A percentile compares a stretch with the other conserved stretches of the same genome.
Conservation (phyloP, 83 land plant genomes). For the Picea mariana region DNA sequence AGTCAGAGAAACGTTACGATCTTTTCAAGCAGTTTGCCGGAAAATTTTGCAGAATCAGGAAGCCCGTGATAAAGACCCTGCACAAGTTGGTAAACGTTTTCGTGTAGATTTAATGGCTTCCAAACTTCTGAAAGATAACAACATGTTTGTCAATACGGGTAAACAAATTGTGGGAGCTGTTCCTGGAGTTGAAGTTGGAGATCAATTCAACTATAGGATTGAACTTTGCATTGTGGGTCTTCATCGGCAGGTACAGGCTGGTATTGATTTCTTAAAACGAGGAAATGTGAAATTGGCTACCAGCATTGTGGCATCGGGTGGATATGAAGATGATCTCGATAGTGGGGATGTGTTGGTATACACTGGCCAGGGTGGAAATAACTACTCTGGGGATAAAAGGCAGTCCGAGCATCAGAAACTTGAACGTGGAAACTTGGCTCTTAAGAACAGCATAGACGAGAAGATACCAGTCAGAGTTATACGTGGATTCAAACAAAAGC, state of each 20-base stretch:
- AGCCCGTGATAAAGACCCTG: neutral
- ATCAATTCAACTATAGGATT: slow-evolving; percentile 26
- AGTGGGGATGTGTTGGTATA: slow-evolving; percentile 33
- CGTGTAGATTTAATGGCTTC: slow-evolving; percentile 14
- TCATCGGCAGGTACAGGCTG: slow-evolving; percentile 10
- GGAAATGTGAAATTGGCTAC: slow-evolving; percentile 12
- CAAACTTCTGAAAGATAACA: slow-evolving; percentile 1
- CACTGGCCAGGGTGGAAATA: slow-evolving; percentile 45
- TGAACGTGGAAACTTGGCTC: slow-evolving; percentile 73
- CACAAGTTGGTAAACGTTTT: neutral
- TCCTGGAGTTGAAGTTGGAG: slow-evolving; percentile 38
- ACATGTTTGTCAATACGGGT: slow-evolving; percentile 4
- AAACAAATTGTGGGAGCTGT: slow-evolving; percentile 26
- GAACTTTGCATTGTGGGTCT: slow-evolving; percentile 34
- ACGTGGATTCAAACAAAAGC: slow-evolving; percentile 36
- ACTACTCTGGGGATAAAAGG: neutral
- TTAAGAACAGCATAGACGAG: slow-evolving; percentile 47
- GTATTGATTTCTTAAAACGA: neutral
- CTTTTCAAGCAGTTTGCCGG: slow-evolving; percentile 31
- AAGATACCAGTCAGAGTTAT: slow-evolving; percentile 69
- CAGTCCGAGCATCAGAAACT: slow-evolving; percentile 43
- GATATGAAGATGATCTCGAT: slow-evolving; percentile 35
- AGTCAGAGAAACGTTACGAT: slow-evolving; percentile 37
- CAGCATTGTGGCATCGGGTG: slow-evolving; percentile 32
- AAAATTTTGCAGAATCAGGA: slow-evolving; percentile 50